Evolutionary conservation across 306 rosid species (phyloP).

Genomic region (Acacia acuminata): DNA sequence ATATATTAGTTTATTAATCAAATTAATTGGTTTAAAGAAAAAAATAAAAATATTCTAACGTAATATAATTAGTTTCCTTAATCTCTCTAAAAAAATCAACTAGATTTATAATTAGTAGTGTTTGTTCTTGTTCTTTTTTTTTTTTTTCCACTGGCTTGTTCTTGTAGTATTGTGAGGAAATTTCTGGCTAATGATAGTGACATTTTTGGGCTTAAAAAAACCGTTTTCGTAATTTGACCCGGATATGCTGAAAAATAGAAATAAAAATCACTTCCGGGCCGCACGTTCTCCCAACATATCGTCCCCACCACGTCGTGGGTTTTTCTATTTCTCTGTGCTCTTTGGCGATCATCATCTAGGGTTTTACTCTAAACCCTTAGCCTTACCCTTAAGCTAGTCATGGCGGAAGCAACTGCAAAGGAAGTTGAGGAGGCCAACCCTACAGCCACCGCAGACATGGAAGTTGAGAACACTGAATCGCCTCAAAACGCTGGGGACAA

Average conservation of each 20-base stretch:
- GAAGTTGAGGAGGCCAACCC: conserved; percentile 28
- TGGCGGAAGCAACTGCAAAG: conserved; percentile 41
- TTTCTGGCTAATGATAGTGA: too few relatives aligned
- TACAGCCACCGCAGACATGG: conserved; percentile 36
- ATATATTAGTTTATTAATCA: too few relatives aligned
- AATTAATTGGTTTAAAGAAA: too few relatives aligned
- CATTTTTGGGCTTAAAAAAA: too few relatives aligned
- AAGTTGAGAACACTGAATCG: conserved; percentile 27
- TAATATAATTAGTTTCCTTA: too few relatives aligned
- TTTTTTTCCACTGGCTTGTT: too few relatives aligned
- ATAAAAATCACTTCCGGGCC: neutral
- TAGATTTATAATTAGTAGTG: too few relatives aligned
- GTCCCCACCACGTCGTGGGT: neutral
- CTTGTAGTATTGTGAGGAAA: too few relatives aligned
- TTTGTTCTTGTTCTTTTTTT: too few relatives aligned
- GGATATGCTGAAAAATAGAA: neutral
- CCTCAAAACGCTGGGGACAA: conserved; percentile 2
- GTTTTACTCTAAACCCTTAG: conserved; percentile 18
- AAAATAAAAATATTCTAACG: too few relatives aligned
- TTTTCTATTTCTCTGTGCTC: too few relatives aligned
- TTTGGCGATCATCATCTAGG: conserved; percentile 28
- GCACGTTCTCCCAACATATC: neutral
- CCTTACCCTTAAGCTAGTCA: neutral
- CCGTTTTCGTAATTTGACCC: neutral
- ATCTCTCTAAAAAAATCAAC: too few relatives aligned